Evolutionary conservation across 768 basidiomycete species (phyloP).

Genomic region (Tulasnella calospora): DNA sequence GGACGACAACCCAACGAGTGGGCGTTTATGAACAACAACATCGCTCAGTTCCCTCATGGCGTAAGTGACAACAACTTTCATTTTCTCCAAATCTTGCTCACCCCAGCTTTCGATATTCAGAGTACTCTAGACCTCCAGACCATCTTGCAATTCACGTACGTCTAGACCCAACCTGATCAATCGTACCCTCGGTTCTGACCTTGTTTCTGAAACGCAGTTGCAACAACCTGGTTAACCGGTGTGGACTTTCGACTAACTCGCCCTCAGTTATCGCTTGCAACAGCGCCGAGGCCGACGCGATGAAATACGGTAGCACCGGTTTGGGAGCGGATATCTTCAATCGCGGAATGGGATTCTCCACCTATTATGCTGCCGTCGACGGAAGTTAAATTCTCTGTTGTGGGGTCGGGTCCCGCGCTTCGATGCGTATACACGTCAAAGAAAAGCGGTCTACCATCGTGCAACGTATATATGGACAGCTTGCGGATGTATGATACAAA

Average conservation of each 20-base stretch:
- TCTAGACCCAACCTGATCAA: neutral
- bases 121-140: conserved; percentile 1
- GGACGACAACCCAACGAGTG: conserved; percentile 12
- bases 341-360: conserved; percentile 15
- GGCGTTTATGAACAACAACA: conserved; percentile 23
- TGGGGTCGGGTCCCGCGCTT: neutral
- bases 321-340: conserved; percentile 21
- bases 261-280: neutral
- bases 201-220: neutral
- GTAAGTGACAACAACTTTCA: neutral
- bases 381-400: neutral
- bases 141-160: conserved; percentile 11
- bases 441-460: neutral
- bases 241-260: conserved; percentile 8
- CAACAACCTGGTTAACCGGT: conserved; percentile 23
- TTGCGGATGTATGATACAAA: neutral
- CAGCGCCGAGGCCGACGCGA: neutral
- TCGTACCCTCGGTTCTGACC: neutral
- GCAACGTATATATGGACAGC: neutral
- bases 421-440: neutral
- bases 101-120: neutral
- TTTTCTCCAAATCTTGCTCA: too few relatives aligned
- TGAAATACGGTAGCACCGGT: neutral
- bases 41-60: conserved; percentile 20
- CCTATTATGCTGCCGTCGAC: conserved; percentile 22